Percentiles rank a stretch among this genome's conserved stretches.
These are phyloP conservation scores for Nannochloropsis granulata DNA, from an alignment of 108 stramenopile species.

Conservation along the genomic window DNA sequence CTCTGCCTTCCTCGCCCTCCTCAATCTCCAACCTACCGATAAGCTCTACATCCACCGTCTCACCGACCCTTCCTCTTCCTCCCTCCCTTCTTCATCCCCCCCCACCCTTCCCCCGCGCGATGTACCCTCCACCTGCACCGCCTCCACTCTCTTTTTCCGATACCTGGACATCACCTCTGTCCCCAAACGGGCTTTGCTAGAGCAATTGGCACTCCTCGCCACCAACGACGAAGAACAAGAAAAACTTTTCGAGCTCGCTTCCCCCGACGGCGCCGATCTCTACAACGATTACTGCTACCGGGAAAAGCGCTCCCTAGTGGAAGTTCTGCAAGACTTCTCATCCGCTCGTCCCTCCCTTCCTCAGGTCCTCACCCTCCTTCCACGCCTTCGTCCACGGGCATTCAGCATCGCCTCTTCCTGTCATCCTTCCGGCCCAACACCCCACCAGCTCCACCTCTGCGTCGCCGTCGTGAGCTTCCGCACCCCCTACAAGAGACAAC, in stretches of 20 bases:
- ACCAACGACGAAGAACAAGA: conserved; percentile 23
- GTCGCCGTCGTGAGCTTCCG: conserved; percentile 32
- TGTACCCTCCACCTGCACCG: conserved; percentile 6
- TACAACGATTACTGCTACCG: conserved; percentile 34
- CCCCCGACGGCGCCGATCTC: conserved; percentile 33
- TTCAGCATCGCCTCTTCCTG: conserved; percentile 37
- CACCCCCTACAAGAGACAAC: conserved; percentile 24
- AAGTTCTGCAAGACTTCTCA: conserved; percentile 34
- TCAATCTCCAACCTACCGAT: not conserved
- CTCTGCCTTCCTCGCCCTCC: not conserved
- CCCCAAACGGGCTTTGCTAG: conserved; percentile 34
- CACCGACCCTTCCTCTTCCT: not conserved
- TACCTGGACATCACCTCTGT: conserved; percentile 31
- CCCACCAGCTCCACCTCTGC: conserved; percentile 21
- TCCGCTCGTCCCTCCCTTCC: conserved; percentile 11
- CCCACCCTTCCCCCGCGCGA: not conserved
- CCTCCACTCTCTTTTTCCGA: conserved; percentile 11
- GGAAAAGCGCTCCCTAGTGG: conserved; percentile 27
- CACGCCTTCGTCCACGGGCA: conserved; percentile 32
- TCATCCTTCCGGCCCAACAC: conserved; percentile 2
- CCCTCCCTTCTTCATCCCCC: too few species aligned
- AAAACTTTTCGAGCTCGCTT: conserved; percentile 36
- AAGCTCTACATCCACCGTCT: not conserved
- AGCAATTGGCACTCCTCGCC: conserved; percentile 24
- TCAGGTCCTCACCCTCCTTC: conserved; percentile 24